phyloP scores from a whole-genome alignment of 495 filamentous ascomycete genomes.

The Tuber melanosporum region DNA sequence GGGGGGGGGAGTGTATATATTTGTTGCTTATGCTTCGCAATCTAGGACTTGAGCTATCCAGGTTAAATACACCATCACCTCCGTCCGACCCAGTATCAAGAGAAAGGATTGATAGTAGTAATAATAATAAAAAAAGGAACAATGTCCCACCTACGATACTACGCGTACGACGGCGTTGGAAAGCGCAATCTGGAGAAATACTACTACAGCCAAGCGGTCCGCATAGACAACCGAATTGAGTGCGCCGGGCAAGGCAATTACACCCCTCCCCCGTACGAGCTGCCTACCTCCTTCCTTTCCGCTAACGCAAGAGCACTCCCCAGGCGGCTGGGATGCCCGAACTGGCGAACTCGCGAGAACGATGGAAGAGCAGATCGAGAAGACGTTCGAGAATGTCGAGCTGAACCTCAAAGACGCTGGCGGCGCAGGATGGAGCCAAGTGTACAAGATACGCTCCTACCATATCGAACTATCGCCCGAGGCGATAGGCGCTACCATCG shows the following conservation, averaged over 20 bases:
- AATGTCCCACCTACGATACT: slow-evolving; percentile 49
- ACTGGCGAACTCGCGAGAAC: slow-evolving; percentile 35
- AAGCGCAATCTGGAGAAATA: slow-evolving; percentile 42
- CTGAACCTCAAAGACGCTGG: slow-evolving; percentile 48
- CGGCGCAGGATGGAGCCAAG: slow-evolving; percentile 55
- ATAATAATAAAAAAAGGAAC: background rate
- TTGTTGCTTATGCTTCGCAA: no score
- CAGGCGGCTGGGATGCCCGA: slow-evolving; percentile 48
- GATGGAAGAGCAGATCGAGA: slow-evolving; percentile 50
- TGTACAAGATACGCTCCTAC: slow-evolving; percentile 51
- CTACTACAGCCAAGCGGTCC: slow-evolving; percentile 52
- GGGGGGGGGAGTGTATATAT: no score
- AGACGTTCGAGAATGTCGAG: slow-evolving; percentile 53
- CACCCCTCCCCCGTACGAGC: background rate
- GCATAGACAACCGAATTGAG: slow-evolving; percentile 51
- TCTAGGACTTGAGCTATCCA: no score
- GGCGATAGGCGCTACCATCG: slow-evolving; percentile 45
- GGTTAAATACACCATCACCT: no score
- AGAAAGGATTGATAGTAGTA: background rate
- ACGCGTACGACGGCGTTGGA: slow-evolving; percentile 47
- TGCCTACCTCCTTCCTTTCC: background rate
- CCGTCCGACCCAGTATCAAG: no score
- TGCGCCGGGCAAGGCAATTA: slow-evolving; percentile 51
- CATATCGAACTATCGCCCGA: slow-evolving; percentile 46
- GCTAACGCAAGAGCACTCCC: background rate